Base-by-base conservation (phyloP, 495 filamentous ascomycete genomes). In the Aspergillus hancockii region DNA sequence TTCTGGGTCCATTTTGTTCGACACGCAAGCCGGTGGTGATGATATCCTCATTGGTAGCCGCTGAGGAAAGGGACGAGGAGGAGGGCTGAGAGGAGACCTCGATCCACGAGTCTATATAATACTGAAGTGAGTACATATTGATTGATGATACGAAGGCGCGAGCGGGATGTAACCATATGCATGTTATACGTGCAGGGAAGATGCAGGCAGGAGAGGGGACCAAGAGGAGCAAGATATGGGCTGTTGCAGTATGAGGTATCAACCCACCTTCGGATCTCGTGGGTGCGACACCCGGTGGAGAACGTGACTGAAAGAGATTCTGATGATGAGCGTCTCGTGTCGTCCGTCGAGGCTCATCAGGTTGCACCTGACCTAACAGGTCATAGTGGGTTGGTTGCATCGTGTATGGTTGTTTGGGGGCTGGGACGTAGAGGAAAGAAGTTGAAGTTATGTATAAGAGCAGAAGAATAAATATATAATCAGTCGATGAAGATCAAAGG, bases 31-130 rank as follows among this genome's bases (percentile, higher is more conserved):
- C 90, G 9, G 90, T 92, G 14, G 89, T 93, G 53, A 95, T 88
- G 63, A 96, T 89, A 56, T 97, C 92, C 53, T 96, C 92, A 58
- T 82, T 88, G 52, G 88, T 87, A 12, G 73, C 75, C 22, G 75
- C 77, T 19, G 91, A 96, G 13, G 93, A 97, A n/a, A 94, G 77
- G 31, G 86, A 89, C 14, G 94, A 96, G 10, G 93, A 93, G 1
- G 93, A 97, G 21, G 93, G 91, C 58, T 95, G 91, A 2, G 94
- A 98, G 47, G 90, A 83, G 56, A 98, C 86, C 71, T 98, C 94
- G 68, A 98, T 86, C 94, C 94, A 98, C 1, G 93, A 97, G 75
- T 97, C 94, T 93, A 83, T 68, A 65, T 78, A 81, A 67, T 81
- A 69, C 31, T 67, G 74, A 38, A 79, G 74, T 83, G 79, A 82